A percentile compares a stretch with the other conserved stretches of the same genome.
These are phyloP conservation scores for Arabidopsis lyrata DNA, from an alignment of 441 rosid genomes.

Conservation along the genomic window DNA sequence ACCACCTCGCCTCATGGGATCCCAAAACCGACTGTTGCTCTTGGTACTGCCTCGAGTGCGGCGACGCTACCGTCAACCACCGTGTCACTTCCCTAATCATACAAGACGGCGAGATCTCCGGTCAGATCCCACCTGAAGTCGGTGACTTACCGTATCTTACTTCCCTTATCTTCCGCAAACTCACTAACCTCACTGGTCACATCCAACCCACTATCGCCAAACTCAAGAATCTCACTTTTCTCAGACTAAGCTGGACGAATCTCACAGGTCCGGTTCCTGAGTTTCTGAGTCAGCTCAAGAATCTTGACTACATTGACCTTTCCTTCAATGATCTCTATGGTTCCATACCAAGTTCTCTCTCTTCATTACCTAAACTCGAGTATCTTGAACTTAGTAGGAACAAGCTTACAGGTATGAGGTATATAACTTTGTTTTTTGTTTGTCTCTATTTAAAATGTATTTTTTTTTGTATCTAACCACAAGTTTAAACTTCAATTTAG, in stretches of 20 bases:
- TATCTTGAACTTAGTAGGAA: slow-evolving; percentile 57
- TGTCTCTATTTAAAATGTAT: neutral
- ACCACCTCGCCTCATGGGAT: slow-evolving; percentile 61
- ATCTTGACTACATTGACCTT: slow-evolving; percentile 53
- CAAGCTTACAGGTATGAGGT: slow-evolving; percentile 50
- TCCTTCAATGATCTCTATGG: slow-evolving; percentile 61
- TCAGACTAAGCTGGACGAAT: slow-evolving; percentile 54
- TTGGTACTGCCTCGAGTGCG: slow-evolving; percentile 73
- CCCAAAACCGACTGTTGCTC: slow-evolving; percentile 68
- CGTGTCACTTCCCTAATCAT: slow-evolving; percentile 62
- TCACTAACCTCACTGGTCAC: slow-evolving; percentile 61
- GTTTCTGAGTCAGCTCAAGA: slow-evolving; percentile 53
- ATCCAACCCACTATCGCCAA: slow-evolving; percentile 56
- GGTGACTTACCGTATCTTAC: slow-evolving; percentile 62
- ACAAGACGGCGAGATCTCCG: slow-evolving; percentile 44
- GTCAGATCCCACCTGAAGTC: slow-evolving; percentile 53
- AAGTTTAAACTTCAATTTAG: slow-evolving; percentile 30
- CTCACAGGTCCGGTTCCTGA: slow-evolving; percentile 60
- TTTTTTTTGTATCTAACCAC: neutral
- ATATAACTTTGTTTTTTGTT: neutral
- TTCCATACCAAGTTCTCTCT: slow-evolving; percentile 57
- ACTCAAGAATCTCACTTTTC: slow-evolving; percentile 53
- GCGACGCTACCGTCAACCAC: slow-evolving; percentile 49
- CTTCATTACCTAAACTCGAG: slow-evolving; percentile 51
- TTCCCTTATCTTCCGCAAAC: slow-evolving; percentile 50